Evolutionary conservation across 2,329 filamentous ascomycete genomes (phyloP), one percentile per base, ranked within the genome.

Genomic region (Trichoderma lentiforme): DNA sequence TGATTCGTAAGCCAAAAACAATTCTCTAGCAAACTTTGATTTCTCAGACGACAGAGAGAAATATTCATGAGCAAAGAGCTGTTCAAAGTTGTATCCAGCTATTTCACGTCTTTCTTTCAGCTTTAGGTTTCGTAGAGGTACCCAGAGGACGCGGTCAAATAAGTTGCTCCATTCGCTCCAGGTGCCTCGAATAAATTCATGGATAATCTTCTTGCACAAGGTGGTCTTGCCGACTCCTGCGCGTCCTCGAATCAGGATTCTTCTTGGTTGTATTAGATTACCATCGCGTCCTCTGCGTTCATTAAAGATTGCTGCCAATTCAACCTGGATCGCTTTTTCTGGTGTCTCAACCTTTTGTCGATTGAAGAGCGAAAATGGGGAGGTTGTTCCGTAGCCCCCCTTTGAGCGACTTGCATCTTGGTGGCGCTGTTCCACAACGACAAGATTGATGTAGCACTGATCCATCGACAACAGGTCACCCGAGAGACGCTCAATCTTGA

Each of bases 401-500:
- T 26, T 51, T 24, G n/a, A 12, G 47, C 9, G n/a, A 9, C 47
- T 14, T 24, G 2, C 1, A 6, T 12, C 47, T 24, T 51, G 47
- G n/a, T 53, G 64, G 9, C 30, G 21, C 43, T 78, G 71, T 73
- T 81, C 75, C 28, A 83, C 70, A n/a, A 83, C 76, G 61, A 77
- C 77, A 26, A 83, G 79, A 72, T 84, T 83, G 73, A 83, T 83
- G 61, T 83, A 83, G 73, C 80, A 83, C 47, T 79, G 77, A 32
- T 80, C 74, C 76, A 83, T 81, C 3, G 75, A 26, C 32, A 83
- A 72, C 12, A 5, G 5, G 0, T 79, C 75, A 36, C 80, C 80
- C 7, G 80, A 83, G 32, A 83, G 77, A 21, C 80, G 77, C 73
- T 80, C 71, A 56, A 83, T 81, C 43, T 74, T 70, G 53, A 82